Base-by-base conservation (phyloP, 2,329 filamentous ascomycete species). In the Nothopassalora personata region DNA sequence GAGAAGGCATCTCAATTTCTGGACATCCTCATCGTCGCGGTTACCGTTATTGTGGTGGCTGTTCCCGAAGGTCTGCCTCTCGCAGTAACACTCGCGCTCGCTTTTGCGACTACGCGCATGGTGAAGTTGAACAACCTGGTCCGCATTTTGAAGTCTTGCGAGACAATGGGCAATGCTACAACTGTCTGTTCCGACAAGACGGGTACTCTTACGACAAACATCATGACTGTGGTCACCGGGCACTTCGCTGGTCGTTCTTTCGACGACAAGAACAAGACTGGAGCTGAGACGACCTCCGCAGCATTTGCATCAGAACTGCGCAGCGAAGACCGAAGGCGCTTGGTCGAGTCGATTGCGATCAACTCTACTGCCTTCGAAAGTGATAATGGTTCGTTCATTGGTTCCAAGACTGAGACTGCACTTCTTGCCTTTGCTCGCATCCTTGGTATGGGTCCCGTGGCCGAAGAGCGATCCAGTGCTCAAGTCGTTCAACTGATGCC, bases 181-280 rank as follows among this genome's bases (percentile, higher is more conserved):
- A 88, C 88, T 0, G 87, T 93, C 34, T 93, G 89, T 73, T 91
- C 88, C 5, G 89, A 90, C 71, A 90, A 90, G 74, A 90, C 87
- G 1, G 87, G 87, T 52, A 90, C 87, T 7, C 74, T 90, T 15
- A 90, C 87, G 0, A 86, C 88, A 57, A 89, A 89, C 69, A 85
- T 86, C 70, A 89, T 89, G 86, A 88, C 86, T 0, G 87, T 91
- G 1, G 88, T 91, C 23, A 86, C 87, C 31, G 88, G 87, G 5
- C 85, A 86, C 6, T 75, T 90, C 45, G 86, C 87, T 36, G 80
- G 80, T 8, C 77, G 71, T n/a, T 61, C 56, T 33, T 65, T 65
- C 34, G 63, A 65, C 19, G 59, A 63, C n/a, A 72, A 74, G 1
- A 72, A 77, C 27, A 70, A 76, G n/a, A 68, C 67, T 31, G 62